Evolutionary conservation across 805 yeast genomes (phyloP).

Genomic region (Kuraishia molischiana): DNA sequence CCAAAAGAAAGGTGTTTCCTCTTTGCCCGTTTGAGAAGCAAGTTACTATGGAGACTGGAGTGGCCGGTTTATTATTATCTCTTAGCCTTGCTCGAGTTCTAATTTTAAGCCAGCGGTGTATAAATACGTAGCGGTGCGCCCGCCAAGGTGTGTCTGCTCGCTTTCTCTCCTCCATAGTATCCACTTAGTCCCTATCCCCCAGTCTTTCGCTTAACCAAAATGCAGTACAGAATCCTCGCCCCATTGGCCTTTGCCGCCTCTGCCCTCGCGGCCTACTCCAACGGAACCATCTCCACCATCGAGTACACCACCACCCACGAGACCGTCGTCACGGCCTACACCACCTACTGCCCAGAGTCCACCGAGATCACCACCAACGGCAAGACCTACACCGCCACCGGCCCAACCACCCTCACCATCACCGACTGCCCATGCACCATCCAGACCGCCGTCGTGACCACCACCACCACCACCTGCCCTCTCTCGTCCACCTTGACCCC

Average conservation of each 20-base stretch:
- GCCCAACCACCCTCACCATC: conserved; percentile 74
- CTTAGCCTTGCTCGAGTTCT: no score
- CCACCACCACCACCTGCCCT: conserved; percentile 12
- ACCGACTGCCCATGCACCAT: conserved; percentile 83
- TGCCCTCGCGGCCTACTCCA: conserved; percentile 36
- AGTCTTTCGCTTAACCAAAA: conserved; percentile 23
- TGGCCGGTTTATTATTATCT: no score
- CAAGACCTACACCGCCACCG: conserved; percentile 66
- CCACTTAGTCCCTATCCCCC: background rate
- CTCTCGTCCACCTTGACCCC: conserved; percentile 5
- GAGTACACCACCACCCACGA: conserved; percentile 31
- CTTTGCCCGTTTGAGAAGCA: no score
- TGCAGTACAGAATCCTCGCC: conserved; percentile 24
- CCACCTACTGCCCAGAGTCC: conserved; percentile 78
- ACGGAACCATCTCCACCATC: conserved; percentile 37
- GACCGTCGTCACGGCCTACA: conserved; percentile 58
- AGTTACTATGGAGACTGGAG: no score
- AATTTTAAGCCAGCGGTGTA: no score
- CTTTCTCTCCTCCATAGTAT: no score
- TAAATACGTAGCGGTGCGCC: no score
- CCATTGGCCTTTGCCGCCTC: conserved; percentile 26
- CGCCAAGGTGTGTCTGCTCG: no score
- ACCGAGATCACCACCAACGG: conserved; percentile 58
- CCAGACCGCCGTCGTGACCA: conserved; percentile 13
- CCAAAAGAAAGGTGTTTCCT: no score